These are phyloP conservation scores for Whalleya microplaca DNA, from an alignment of 2,329 filamentous ascomycete species.

Conservation along the genomic window DNA sequence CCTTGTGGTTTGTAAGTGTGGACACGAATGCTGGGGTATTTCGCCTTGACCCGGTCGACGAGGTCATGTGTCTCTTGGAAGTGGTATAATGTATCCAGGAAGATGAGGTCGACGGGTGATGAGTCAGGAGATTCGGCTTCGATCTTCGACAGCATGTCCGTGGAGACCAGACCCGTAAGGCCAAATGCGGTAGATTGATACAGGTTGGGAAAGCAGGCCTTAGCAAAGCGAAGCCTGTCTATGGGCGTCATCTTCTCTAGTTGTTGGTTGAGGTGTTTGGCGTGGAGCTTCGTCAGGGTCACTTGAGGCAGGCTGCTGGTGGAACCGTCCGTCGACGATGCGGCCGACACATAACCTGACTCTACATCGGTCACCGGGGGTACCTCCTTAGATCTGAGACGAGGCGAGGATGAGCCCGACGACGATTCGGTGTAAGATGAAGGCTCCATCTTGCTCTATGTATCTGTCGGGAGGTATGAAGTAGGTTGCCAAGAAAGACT, in stretches of 20 bases:
- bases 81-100: conserved; percentile 84
- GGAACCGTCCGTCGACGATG: conserved; percentile 64
- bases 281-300: conserved; percentile 83
- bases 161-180: conserved; percentile 76
- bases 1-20: conserved; percentile 90
- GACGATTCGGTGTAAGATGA: conserved; percentile 39
- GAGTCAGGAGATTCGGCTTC: conserved; percentile 63
- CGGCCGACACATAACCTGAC: conserved; percentile 80
- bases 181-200: conserved; percentile 87
- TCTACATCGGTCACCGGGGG: conserved; percentile 57
- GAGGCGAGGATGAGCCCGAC: conserved; percentile 46
- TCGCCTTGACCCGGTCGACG: conserved; percentile 72
- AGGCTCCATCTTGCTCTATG: conserved; percentile 24
- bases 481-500: conserved; percentile 1
- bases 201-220: conserved; percentile 85
- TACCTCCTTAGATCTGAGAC: conserved; percentile 41
- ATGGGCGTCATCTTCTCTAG: conserved; percentile 85
- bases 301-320: conserved; percentile 71
- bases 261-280: conserved; percentile 89
- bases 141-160: conserved; percentile 84
- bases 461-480: conserved; percentile 1
- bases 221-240: conserved; percentile 92
- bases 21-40: conserved; percentile 78
- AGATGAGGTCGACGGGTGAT: conserved; percentile 69
- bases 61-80: conserved; percentile 77